A percentile compares a stretch with the other conserved stretches of the same genome.
Conservation (phyloP, 78 protist species). For the Cavenderia fasciculata region DNA sequence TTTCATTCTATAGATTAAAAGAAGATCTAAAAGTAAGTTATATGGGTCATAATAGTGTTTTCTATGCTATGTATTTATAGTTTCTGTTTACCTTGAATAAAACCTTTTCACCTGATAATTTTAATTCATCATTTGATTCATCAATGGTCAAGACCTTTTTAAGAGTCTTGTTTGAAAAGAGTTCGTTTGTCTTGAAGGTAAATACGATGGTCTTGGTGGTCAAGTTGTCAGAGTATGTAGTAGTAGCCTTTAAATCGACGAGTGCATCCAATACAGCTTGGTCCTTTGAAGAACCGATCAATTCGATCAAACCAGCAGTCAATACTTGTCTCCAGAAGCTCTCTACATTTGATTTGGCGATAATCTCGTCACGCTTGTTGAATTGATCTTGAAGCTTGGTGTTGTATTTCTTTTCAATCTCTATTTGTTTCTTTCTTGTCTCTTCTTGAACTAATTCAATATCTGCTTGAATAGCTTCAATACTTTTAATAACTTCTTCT, state of each 20-base stretch:
- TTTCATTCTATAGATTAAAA: too few species aligned
- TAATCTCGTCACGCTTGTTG: background rate
- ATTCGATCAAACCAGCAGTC: background rate
- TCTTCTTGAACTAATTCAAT: background rate
- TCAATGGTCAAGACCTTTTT: too few species aligned
- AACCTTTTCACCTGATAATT: too few species aligned
- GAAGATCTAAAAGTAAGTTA: too few species aligned
- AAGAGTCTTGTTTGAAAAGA: background rate
- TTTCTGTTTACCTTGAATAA: too few species aligned
- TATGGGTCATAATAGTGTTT: too few species aligned
- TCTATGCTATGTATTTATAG: too few species aligned
- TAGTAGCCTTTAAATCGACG: background rate
- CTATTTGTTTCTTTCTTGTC: background rate
- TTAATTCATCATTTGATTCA: too few species aligned
- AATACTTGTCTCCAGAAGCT: background rate
- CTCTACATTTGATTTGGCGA: background rate
- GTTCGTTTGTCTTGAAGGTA: background rate
- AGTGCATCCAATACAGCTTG: background rate
- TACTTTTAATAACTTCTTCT: background rate
- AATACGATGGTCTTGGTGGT: background rate
- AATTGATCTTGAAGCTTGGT: background rate
- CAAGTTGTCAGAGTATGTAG: background rate
- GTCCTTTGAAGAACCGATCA: background rate
- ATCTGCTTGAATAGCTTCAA: background rate
- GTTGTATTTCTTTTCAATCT: background rate